Evolutionary conservation across 164 flowering plant species (phyloP).

Genomic region (Berberis vulgaris): DNA sequence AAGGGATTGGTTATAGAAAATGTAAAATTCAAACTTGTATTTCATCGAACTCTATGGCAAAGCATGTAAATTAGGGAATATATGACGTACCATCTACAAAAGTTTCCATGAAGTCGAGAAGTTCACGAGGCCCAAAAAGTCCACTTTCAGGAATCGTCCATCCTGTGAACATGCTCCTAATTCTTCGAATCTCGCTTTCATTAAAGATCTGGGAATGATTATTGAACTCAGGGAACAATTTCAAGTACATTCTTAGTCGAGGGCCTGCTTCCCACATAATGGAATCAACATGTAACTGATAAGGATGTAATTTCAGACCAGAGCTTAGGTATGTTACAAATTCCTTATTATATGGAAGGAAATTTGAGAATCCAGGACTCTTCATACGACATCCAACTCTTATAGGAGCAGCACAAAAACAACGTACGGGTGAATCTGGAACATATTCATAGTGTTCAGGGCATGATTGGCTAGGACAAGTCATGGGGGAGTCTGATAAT

Average conservation of each 20-base stretch:
- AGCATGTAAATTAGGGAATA: not conserved
- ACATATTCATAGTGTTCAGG: conserved; percentile 50
- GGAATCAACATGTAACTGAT: conserved; percentile 44
- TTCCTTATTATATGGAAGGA: conserved; percentile 27
- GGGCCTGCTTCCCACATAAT: conserved; percentile 66
- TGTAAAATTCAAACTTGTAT: no score
- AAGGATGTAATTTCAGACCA: conserved; percentile 39
- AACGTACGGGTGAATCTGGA: conserved; percentile 29
- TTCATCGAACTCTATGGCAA: no score
- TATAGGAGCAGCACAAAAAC: conserved; percentile 76
- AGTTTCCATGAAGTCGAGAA: conserved; percentile 44
- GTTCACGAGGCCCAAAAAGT: conserved; percentile 81
- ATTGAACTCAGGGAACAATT: conserved; percentile 47
- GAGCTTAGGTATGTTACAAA: conserved; percentile 44
- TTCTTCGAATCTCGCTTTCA: conserved; percentile 49
- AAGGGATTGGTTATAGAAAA: no score
- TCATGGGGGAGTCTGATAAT: conserved; percentile 6
- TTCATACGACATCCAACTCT: conserved; percentile 72
- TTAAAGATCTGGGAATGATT: conserved; percentile 32
- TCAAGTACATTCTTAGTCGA: conserved; percentile 56
- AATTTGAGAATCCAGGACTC: conserved; percentile 77
- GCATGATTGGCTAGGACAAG: conserved; percentile 38
- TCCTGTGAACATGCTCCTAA: conserved; percentile 47
- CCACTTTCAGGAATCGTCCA: conserved; percentile 52
- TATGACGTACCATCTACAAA: conserved; percentile 46